These are phyloP conservation scores for Bryum argenteum DNA, from an alignment of 225 moss, liverwort and hornwort genomes.

Conservation along the genomic window DNA sequence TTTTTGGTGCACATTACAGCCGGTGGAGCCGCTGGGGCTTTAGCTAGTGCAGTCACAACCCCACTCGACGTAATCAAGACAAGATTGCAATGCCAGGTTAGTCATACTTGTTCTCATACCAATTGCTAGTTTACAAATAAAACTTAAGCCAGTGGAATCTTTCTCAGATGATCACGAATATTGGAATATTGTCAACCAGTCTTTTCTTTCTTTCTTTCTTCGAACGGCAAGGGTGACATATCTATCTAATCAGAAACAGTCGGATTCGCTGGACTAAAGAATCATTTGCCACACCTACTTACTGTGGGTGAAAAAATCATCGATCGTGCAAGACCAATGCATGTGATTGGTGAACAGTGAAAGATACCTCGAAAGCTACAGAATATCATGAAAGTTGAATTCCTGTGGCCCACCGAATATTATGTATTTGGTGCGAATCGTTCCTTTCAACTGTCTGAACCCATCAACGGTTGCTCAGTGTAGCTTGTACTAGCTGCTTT, in stretches of 20 bases:
- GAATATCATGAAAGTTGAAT: background rate
- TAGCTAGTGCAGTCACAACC: conserved; percentile 94
- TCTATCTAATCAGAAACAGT: background rate
- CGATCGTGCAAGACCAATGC: conserved; percentile 2
- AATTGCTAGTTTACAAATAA: no score
- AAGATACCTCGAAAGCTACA: background rate
- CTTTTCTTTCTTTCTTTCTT: background rate
- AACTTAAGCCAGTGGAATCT: background rate
- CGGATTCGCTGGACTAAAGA: conserved; percentile 18
- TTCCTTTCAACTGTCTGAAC: conserved; percentile 13
- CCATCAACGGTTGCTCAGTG: background rate
- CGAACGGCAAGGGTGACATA: background rate
- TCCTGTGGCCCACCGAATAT: conserved; percentile 1
- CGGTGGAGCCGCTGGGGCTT: conserved; percentile 91
- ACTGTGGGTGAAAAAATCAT: background rate
- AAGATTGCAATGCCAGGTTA: conserved; percentile 91
- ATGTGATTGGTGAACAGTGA: background rate
- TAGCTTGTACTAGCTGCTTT: conserved; percentile 11
- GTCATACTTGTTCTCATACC: background rate
- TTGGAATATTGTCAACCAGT: conserved; percentile 3
- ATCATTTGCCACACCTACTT: background rate
- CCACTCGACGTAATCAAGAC: conserved; percentile 93
- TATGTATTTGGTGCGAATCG: background rate
- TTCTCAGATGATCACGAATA: conserved; percentile 6
- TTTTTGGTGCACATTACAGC: conserved; percentile 83